Conservation (phyloP, 441 rosid genomes). For the Pelargonium cotyledonis region DNA sequence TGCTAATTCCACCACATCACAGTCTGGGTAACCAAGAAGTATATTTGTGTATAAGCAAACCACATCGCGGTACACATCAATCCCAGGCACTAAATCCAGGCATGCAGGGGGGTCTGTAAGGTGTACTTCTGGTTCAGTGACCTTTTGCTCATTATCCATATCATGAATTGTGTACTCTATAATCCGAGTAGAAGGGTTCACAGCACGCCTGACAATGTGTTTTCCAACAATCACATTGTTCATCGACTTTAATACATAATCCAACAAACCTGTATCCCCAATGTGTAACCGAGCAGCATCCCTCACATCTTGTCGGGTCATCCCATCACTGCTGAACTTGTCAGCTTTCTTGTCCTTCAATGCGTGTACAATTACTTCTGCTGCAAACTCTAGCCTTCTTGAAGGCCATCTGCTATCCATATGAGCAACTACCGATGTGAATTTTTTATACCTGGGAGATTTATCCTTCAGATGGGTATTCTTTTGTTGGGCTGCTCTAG, state of each 20-base stretch:
- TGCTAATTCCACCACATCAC: slow-evolving; percentile 43
- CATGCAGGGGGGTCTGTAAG: slow-evolving; percentile 17
- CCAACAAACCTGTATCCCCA: slow-evolving; percentile 86
- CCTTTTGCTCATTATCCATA: slow-evolving; percentile 23
- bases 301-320: slow-evolving; percentile 84
- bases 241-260: slow-evolving; percentile 78
- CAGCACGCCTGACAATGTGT: slow-evolving; percentile 45
- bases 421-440: slow-evolving; percentile 38
- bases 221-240: slow-evolving; percentile 62
- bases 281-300: slow-evolving; percentile 86
- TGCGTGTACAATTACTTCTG: slow-evolving; percentile 64
- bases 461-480: slow-evolving; percentile 33
- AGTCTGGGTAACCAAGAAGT: slow-evolving; percentile 49
- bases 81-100: slow-evolving; percentile 32
- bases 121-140: slow-evolving; percentile 18
- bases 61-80: slow-evolving; percentile 51
- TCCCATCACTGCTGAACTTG: slow-evolving; percentile 36
- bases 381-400: slow-evolving; percentile 68
- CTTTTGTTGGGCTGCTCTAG: slow-evolving; percentile 24
- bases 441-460: slow-evolving; percentile 30
- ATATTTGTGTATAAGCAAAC: slow-evolving; percentile 40
- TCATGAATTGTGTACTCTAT: slow-evolving; percentile 70
- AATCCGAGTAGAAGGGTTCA: slow-evolving; percentile 53
- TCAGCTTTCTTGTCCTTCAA: slow-evolving; percentile 44
- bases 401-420: slow-evolving; percentile 83